Evolutionary conservation across 2,329 filamentous ascomycete genomes (phyloP).

Genomic region (Thelonectria rubi): DNA sequence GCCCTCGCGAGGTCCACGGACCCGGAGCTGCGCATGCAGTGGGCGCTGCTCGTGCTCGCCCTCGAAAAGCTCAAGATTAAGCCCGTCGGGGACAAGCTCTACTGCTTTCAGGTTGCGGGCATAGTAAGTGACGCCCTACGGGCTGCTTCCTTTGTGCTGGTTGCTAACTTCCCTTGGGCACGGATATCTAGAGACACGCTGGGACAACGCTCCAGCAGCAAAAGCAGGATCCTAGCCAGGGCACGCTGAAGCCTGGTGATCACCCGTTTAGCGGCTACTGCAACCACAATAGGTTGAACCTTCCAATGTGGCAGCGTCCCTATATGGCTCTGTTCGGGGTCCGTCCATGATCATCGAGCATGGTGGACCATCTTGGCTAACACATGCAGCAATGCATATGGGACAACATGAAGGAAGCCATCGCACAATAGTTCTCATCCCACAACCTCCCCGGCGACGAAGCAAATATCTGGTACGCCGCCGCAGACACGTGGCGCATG

Average conservation of each 20-base stretch:
- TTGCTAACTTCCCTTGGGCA: constrained; percentile 10
- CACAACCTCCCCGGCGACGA: background rate
- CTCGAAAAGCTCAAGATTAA: constrained; percentile 20
- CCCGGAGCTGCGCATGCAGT: constrained; percentile 9
- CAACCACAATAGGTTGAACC: constrained; percentile 25
- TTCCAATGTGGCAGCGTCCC: constrained; percentile 25
- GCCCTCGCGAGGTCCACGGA: background rate
- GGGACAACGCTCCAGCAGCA: constrained; percentile 10
- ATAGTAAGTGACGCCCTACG: background rate
- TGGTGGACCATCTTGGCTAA: background rate
- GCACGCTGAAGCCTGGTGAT: background rate
- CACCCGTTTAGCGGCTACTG: constrained; percentile 25
- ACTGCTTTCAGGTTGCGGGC: constrained; percentile 23
- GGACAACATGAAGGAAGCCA: constrained; percentile 21
- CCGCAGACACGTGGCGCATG: constrained; percentile 43
- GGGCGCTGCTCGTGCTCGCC: constrained; percentile 19
- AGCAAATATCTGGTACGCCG: constrained; percentile 33
- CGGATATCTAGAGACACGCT: constrained; percentile 21
- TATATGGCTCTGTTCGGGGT: constrained; percentile 19
- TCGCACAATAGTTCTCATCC: constrained; percentile 1
- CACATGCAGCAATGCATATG: constrained; percentile 23
- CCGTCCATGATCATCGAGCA: background rate
- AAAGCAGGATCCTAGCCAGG: background rate
- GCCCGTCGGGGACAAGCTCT: constrained; percentile 16
- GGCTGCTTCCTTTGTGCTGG: background rate